Evolutionary conservation across 2,329 filamentous ascomycete species (phyloP).

Genomic region (Paecilomyces niveus): DNA sequence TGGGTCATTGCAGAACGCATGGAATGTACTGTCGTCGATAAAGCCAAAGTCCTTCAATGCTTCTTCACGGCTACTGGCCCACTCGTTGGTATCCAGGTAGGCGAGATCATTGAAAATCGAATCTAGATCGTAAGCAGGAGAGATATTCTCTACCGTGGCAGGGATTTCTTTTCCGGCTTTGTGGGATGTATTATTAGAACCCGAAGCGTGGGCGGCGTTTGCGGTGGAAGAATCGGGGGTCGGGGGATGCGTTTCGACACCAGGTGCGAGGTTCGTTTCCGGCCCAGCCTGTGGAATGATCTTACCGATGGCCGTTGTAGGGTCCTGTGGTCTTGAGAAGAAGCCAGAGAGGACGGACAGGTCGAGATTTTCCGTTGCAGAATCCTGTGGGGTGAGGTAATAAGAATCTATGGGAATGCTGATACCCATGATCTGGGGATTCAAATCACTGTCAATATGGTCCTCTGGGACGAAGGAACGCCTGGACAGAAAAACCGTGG

Average conservation of each 20-base stretch:
- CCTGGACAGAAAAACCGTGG: background rate
- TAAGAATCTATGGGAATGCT: conserved; percentile 25
- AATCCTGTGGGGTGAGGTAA: conserved; percentile 26
- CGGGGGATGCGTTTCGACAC: conserved; percentile 17
- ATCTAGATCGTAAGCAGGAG: conserved; percentile 27
- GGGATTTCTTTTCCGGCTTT: background rate
- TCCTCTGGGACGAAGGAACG: conserved; percentile 6
- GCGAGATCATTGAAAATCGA: conserved; percentile 40
- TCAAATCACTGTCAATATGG: conserved; percentile 14
- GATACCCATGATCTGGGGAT: conserved; percentile 23
- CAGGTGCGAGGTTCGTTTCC: conserved; percentile 4
- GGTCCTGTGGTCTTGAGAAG: conserved; percentile 7
- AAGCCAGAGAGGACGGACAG: conserved; percentile 16
- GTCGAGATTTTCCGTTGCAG: conserved; percentile 21
- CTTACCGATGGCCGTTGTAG: background rate
- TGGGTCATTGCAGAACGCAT: conserved; percentile 39
- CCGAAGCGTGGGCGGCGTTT: conserved; percentile 9
- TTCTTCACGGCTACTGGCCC: conserved; percentile 34
- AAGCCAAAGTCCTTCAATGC: conserved; percentile 39
- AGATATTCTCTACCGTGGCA: background rate
- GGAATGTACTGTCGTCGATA: conserved; percentile 36
- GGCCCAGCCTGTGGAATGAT: background rate
- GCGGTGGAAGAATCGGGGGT: conserved; percentile 28
- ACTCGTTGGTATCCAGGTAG: conserved; percentile 39
- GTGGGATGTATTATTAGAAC: background rate